phyloP scores from a whole-genome alignment of 108 stramenopile species.

The Pseudonitzschia multiseries region DNA sequence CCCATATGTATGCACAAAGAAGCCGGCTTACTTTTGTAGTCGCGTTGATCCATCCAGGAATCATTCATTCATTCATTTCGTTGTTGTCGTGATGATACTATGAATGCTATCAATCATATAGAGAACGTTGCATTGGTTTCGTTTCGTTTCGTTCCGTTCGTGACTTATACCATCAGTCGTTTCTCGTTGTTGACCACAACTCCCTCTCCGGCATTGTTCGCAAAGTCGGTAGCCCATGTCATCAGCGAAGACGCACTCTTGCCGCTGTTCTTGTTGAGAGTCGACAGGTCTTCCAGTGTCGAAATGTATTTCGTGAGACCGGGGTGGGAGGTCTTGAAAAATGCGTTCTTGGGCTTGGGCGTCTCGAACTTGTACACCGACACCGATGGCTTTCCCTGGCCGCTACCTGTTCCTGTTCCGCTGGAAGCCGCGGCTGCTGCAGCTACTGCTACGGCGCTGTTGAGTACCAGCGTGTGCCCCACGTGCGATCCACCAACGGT shows the following conservation, averaged over 20 bases:
- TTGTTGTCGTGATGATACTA: too few species aligned
- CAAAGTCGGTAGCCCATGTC: conserved; percentile 58
- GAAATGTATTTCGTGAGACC: conserved; percentile 48
- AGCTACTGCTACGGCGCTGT: neutral
- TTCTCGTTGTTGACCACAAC: conserved; percentile 56
- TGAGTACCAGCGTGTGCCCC: conserved; percentile 54
- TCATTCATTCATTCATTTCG: too few species aligned
- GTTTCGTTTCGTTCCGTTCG: neutral
- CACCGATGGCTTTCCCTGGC: conserved; percentile 29
- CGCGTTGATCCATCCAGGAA: too few species aligned
- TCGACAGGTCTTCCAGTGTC: conserved; percentile 50
- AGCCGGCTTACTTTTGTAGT: too few species aligned
- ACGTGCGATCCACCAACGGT: conserved; percentile 47
- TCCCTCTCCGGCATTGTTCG: conserved; percentile 53
- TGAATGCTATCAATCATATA: too few species aligned
- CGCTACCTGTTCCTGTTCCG: too few species aligned
- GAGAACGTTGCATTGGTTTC: neutral
- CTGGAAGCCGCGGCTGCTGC: neutral
- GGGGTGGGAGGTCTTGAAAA: conserved; percentile 37
- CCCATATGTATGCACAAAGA: too few species aligned
- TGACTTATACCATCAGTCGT: conserved; percentile 40
- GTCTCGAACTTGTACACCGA: conserved; percentile 51
- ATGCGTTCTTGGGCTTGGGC: conserved; percentile 38
- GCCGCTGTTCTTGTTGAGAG: conserved; percentile 16
- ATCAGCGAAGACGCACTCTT: neutral